Conservation (phyloP, 2,329 filamentous ascomycete genomes). For the Neonectria magnoliae region DNA sequence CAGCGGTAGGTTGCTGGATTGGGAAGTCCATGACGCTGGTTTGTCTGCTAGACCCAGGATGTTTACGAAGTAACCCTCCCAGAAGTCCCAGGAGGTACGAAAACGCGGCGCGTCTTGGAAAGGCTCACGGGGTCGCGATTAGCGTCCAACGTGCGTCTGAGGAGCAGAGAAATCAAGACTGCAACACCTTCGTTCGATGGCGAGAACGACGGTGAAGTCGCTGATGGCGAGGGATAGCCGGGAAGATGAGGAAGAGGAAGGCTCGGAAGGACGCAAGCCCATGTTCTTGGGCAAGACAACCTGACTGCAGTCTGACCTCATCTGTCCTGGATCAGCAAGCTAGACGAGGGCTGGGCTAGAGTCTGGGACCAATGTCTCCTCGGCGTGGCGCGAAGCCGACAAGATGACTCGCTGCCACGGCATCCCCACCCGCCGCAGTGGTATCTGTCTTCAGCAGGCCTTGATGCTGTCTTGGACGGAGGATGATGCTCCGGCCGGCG, state of each 20-base stretch:
- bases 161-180: slow-evolving; percentile 12
- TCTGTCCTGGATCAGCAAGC: slow-evolving; percentile 15
- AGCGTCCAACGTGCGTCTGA: slow-evolving; percentile 34
- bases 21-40: slow-evolving; percentile 41
- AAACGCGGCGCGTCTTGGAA: slow-evolving; percentile 34
- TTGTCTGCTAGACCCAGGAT: slow-evolving; percentile 30
- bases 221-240: background rate
- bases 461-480: background rate
- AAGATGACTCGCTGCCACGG: slow-evolving; percentile 18
- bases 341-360: slow-evolving; percentile 16
- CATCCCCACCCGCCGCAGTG: slow-evolving; percentile 16
- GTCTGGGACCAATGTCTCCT: slow-evolving; percentile 25
- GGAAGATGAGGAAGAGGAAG: background rate
- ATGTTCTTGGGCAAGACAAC: slow-evolving; percentile 5
- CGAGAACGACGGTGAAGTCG: slow-evolving; percentile 5
- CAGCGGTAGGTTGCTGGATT: slow-evolving; percentile 39
- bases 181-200: slow-evolving; percentile 7
- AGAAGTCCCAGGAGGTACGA: slow-evolving; percentile 23
- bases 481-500: slow-evolving; percentile 1
- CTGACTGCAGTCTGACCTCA: slow-evolving; percentile 32
- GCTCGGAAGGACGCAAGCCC: background rate
- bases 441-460: slow-evolving; percentile 16
- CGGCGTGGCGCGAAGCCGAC: slow-evolving; percentile 23
- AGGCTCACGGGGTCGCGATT: slow-evolving; percentile 41
- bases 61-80: slow-evolving; percentile 26